Percentiles rank a stretch among this genome's conserved stretches.
Conservation (phyloP, 768 basidiomycete genomes). For the Phallus indusiatus region DNA sequence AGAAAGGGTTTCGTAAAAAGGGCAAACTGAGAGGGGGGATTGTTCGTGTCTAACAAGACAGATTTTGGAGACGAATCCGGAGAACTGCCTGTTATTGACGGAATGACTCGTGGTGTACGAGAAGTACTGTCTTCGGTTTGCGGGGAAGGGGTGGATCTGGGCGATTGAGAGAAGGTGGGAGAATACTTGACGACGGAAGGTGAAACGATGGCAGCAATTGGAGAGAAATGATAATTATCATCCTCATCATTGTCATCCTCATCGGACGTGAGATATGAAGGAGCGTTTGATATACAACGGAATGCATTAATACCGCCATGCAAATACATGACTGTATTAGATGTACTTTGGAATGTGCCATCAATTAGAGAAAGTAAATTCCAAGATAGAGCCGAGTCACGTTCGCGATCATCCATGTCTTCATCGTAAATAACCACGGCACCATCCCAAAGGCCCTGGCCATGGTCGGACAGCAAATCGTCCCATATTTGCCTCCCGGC, state of each 20-base stretch:
- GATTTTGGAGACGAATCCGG: constrained; percentile 15
- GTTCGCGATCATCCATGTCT: constrained; percentile 62
- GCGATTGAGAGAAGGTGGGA: constrained; percentile 48
- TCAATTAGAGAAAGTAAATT: constrained; percentile 54
- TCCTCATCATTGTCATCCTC: constrained; percentile 13
- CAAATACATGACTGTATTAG: constrained; percentile 47
- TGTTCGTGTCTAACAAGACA: constrained; percentile 43
- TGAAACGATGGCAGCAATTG: not conserved
- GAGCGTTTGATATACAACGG: constrained; percentile 46
- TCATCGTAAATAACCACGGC: constrained; percentile 71
- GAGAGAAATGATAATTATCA: constrained; percentile 20
- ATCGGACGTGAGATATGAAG: constrained; percentile 40
- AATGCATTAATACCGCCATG: constrained; percentile 62
- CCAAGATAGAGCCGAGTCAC: constrained; percentile 56
- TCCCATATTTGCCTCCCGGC: constrained; percentile 68
- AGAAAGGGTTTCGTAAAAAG: constrained; percentile 13
- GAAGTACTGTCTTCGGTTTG: constrained; percentile 5
- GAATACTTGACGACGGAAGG: not conserved
- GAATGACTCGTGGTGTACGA: constrained; percentile 2
- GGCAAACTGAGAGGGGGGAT: constrained; percentile 26
- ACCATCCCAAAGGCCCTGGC: constrained; percentile 56
- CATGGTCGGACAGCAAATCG: constrained; percentile 35
- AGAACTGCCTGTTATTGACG: constrained; percentile 14
- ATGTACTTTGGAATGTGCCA: constrained; percentile 46
- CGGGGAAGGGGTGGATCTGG: constrained; percentile 36